Base-by-base conservation (phyloP, 2,329 filamentous ascomycete species). In the Microsporum canis region DNA sequence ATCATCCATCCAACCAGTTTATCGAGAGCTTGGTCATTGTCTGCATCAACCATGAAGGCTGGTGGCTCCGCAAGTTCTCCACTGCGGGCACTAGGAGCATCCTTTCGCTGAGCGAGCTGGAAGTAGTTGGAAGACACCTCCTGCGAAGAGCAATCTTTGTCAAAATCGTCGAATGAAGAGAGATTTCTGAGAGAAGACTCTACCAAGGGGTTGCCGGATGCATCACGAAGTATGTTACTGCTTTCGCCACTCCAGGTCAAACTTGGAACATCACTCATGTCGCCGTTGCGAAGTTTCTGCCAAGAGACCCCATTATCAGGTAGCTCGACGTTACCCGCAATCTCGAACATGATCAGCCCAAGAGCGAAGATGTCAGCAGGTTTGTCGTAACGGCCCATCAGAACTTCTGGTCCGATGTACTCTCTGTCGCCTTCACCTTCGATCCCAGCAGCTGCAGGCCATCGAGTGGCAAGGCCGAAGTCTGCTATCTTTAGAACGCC, bases 351-450 rank as follows among this genome's bases (percentile, higher is more conserved):
- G 73, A 97, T 95, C 68, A 97, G 83, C 58, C 94, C 94, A 34
- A 99, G 83, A 8, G 94, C 89, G 73, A 96, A 99, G 58, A 99
- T 83, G 73, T 99, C 94, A 39, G 91, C 88, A 41, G 92, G 88
- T 73, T 92, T 94, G 75, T 95, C 91, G 67, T 88, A 94, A 65
- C 86, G 84, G 47, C 91, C 92, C 70, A 84, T 84, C 23, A 99
- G 83, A 64, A 96, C 90, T 74, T 99, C 94, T 0, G 91, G 91
- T 0, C 89, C 92, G 71, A 99, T 92, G 72, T 99, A 99, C 71
- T 96, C 89, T 57, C 94, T 88, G 71, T 99, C 94, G 36, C 94
- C 94, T 76, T 99, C 94, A 47, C 89, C 88, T 66, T 96, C 91
- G 63, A 94, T 87, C 60, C 86, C 84, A 60, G 84, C 80, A 55